Conservation (phyloP, 2,329 filamentous ascomycete species). For the Ceratocystis destructans region DNA sequence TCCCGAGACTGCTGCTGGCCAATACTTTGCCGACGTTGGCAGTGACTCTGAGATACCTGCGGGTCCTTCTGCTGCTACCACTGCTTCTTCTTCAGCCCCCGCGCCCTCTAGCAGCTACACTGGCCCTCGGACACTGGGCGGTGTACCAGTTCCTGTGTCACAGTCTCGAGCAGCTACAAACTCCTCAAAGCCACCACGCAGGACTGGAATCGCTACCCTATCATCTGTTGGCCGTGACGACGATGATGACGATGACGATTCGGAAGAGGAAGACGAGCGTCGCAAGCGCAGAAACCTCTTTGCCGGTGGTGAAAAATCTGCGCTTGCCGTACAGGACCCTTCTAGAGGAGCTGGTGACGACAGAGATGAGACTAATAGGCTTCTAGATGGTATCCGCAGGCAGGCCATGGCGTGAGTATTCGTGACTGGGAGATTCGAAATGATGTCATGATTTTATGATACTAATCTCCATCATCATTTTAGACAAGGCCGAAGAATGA, state of each 20-base stretch:
- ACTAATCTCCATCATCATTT: background rate
- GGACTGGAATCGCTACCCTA: constrained; percentile 47
- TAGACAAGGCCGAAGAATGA: constrained; percentile 12
- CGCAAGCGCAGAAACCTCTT: constrained; percentile 56
- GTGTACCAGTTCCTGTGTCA: constrained; percentile 41
- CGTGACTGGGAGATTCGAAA: background rate
- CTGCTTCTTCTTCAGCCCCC: constrained; percentile 12
- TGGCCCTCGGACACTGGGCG: constrained; percentile 49
- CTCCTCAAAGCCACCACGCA: constrained; percentile 35
- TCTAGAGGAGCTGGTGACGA: constrained; percentile 28
- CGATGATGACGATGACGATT: constrained; percentile 41
- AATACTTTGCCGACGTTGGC: constrained; percentile 43
- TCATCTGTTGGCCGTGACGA: constrained; percentile 32
- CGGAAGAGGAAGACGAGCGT: constrained; percentile 42
- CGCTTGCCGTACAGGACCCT: constrained; percentile 53
- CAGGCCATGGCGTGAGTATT: constrained; percentile 46
- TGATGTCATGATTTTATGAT: background rate
- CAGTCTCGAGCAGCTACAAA: constrained; percentile 17
- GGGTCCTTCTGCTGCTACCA: constrained; percentile 28
- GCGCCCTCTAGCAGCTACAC: constrained; percentile 35
- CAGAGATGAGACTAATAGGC: constrained; percentile 25
- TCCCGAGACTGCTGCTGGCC: constrained; percentile 45
- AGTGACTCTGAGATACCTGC: constrained; percentile 29
- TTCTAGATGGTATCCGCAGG: constrained; percentile 50
- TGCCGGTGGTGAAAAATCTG: constrained; percentile 75